Evolutionary conservation across 768 basidiomycete species (phyloP), one percentile per base, ranked within the genome.

Genomic region (Rhizopogon vinicolor): DNA sequence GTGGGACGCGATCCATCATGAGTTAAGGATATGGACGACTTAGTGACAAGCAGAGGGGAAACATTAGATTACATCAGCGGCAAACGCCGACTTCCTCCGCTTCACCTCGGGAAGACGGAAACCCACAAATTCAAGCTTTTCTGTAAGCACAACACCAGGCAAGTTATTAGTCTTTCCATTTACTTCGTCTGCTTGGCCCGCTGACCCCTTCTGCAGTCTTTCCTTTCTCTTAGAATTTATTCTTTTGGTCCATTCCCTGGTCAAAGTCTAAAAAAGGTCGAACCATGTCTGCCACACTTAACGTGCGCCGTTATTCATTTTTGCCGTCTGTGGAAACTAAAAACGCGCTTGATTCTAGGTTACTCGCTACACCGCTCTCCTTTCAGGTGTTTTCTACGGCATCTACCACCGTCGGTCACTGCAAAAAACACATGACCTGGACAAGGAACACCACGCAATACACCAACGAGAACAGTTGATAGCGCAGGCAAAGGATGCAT

Each of bases 391-490:
- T 62, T 73, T 85, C 68, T 98, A 98, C 71, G 96, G 96, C 68
- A 86, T 95, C 71, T 84, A 85, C 66, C 95, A 98, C 78, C 89
- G 90, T 67, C 85, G 89, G 66, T 89, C 94, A 65, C 75, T 99
- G 62, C 93, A 96, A 76, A 80, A 83, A 59, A 76, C 82, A 52
- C 84, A 91, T 69, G 85, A 96, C 72, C 75, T 83, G 57, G 82
- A 88, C 61, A 91, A 89, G 72, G 79, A 85, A 58, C 79, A 86
- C 60, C 81, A 85, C 66, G 89, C 86, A 52, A 74, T 84, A 43
- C 87, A 91, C 65, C 82, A 81, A 61, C 78, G 90, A 63, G 83
- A 91, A 67, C 80, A 83, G 59, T 69, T 97, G 68, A 82, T 98
- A 71, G 79, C 80, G 60, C 82, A 96, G 67, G 96, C 94, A 41